phyloP scores from a whole-genome alignment of 2,329 filamentous ascomycete genomes.

The Trichoderma sp. region DNA sequence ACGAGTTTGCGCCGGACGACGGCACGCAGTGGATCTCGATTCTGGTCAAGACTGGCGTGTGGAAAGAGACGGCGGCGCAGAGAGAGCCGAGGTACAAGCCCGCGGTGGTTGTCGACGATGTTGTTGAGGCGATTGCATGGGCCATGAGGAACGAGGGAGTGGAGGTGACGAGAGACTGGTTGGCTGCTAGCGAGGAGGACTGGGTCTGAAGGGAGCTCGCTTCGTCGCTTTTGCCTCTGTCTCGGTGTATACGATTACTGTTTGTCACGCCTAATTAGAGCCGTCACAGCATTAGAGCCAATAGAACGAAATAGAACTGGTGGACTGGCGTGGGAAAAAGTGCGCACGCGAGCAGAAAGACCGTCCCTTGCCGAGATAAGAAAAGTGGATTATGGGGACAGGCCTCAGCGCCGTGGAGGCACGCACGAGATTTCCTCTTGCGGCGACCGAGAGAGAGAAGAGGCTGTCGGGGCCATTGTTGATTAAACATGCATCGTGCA shows the following conservation, averaged over 20 bases:
- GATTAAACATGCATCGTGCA: neutral
- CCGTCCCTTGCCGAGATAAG: neutral
- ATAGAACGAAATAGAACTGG: neutral
- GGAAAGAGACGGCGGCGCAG: conserved; percentile 48
- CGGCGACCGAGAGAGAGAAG: conserved; percentile 18
- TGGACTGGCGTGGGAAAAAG: neutral
- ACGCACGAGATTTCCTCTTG: conserved; percentile 22
- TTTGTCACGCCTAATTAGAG: neutral
- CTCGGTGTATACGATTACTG: neutral
- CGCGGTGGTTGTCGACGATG: conserved; percentile 70
- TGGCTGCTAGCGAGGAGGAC: conserved; percentile 29
- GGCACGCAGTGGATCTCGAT: conserved; percentile 78
- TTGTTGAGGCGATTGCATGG: conserved; percentile 77
- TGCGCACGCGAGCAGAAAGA: conserved; percentile 17
- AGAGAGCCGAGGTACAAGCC: conserved; percentile 63
- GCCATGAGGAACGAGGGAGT: conserved; percentile 63
- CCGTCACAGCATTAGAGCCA: neutral
- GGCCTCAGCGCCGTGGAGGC: conserved; percentile 10
- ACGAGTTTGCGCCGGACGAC: conserved; percentile 67
- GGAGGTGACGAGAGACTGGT: conserved; percentile 41
- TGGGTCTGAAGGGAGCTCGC: neutral
- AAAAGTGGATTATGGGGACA: neutral
- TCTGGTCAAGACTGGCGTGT: conserved; percentile 81
- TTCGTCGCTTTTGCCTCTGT: neutral
- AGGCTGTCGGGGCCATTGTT: neutral